Conservation (phyloP, 2,329 filamentous ascomycete genomes). For the Helminthosporium solani region DNA sequence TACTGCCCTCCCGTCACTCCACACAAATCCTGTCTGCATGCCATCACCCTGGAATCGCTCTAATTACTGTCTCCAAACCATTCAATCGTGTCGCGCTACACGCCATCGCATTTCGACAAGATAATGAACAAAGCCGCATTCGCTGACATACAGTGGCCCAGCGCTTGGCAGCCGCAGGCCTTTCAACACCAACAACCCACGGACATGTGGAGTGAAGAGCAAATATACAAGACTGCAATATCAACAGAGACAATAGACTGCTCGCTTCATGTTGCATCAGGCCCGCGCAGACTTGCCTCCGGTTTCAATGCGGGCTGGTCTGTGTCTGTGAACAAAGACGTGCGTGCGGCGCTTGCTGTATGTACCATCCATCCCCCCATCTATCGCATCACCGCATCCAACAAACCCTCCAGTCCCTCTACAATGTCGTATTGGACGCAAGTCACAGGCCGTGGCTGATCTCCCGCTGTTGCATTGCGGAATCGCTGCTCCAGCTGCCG, state of each 20-base stretch:
- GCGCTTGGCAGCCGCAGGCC: too few species aligned
- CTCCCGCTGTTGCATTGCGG: slow-evolving; percentile 19
- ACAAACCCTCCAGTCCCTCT: too few species aligned
- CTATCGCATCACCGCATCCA: neutral
- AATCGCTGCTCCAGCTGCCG: slow-evolving; percentile 15
- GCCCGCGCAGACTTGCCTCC: neutral
- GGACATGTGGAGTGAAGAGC: too few species aligned
- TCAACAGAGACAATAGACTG: slow-evolving; percentile 4
- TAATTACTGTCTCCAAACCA: too few species aligned
- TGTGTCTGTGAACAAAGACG: neutral
- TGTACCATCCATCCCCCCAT: neutral
- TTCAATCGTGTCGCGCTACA: too few species aligned
- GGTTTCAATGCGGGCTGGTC: slow-evolving; percentile 2
- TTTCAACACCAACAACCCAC: too few species aligned
- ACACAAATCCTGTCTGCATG: too few species aligned
- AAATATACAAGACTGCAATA: neutral
- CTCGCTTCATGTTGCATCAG: neutral
- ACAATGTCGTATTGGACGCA: neutral
- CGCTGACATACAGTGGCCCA: too few species aligned
- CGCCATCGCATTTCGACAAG: too few species aligned
- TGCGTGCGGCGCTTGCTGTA: slow-evolving; percentile 1
- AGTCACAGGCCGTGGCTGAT: slow-evolving; percentile 12
- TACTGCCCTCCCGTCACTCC: too few species aligned
- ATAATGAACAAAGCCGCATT: too few species aligned
- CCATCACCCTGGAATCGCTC: too few species aligned